phyloP scores from a whole-genome alignment of 1,139 yeast genomes.

The Scheffersomyces insectosa region DNA sequence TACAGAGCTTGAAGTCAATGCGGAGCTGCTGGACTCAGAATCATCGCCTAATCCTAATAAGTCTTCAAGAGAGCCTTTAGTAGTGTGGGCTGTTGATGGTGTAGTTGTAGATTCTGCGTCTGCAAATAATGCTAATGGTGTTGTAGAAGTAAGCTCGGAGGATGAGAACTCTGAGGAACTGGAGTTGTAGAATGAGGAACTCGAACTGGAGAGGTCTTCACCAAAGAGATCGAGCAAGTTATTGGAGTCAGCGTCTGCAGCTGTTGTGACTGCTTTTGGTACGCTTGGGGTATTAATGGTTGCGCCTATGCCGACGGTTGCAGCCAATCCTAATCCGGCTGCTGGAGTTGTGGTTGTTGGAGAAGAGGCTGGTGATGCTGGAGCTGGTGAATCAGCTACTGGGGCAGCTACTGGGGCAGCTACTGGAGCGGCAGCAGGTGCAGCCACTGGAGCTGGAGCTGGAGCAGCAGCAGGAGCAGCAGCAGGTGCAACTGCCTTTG shows the following conservation, averaged over 20 bases:
- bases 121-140: conserved; percentile 3
- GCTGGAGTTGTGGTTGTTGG: conserved; percentile 3
- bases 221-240: background rate
- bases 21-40: too few species aligned
- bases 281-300: background rate
- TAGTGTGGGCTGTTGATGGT: background rate
- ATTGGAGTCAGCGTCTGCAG: background rate
- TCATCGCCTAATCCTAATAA: background rate
- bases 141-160: background rate
- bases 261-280: too few species aligned
- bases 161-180: conserved; percentile 2
- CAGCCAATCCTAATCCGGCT: background rate
- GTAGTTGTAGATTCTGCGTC: conserved; percentile 2
- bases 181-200: conserved; percentile 4
- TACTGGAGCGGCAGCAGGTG: conserved; percentile 9
- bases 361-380: conserved; percentile 7
- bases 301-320: background rate
- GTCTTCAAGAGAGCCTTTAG: background rate
- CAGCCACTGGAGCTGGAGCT: conserved; percentile 14
- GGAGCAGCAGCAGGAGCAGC: conserved; percentile 10
- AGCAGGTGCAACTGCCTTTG: conserved; percentile 8
- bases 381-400: conserved; percentile 1
- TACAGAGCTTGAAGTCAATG: too few species aligned
- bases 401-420: conserved; percentile 1
- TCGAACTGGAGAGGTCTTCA: conserved; percentile 2